Evolutionary conservation across 2,329 filamentous ascomycete species (phyloP), one percentile per base, ranked within the genome.

Genomic region (Fusarium succisae): DNA sequence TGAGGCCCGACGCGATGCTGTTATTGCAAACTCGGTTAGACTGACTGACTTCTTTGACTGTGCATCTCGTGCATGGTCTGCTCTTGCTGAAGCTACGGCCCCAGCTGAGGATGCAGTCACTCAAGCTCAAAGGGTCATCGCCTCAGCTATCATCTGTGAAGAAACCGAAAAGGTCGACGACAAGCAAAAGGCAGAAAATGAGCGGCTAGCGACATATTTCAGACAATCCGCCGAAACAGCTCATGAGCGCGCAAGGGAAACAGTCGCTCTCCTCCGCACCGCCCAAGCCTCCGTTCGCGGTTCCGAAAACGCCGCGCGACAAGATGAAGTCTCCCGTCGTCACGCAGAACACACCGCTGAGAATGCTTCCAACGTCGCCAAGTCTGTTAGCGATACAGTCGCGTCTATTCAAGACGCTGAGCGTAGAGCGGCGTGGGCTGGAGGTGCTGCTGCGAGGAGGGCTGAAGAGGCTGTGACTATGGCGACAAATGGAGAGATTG

Each of bases 141-240:
- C 73, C 4, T 63, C 70, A 0, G 70, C 70, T 0, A 66, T 70
- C 2, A 63, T 72, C 12, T 63, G 56, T 1, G 70, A 73, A 22
- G 70, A 74, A 6, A 63, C 70, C 0, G 66, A 73, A 12, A 73
- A 73, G 12, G 65, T 72, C 0, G 70, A 73, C 1, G 44, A 62
- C 6, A 73, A 73, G 15, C 70, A 71, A 4, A 73, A 73, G 1
- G 66, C 53, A 1, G 70, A 72, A 4, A 65, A 55, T 1, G 70
- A 72, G 1, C 3, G 70, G 3, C 14, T 74, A 4, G 50, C 66
- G 0, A 66, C 56, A 5, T 73, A 74, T 11, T 57, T 73, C 7
- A 45, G 70, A 51, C 70, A 73, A n/a, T 62, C 70, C 1, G 70
- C 70, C 3, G 70, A 73, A 11, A 74, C 43, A 12, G 70, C 70